Evolutionary conservation across 768 basidiomycete species (phyloP), one percentile per base, ranked within the genome.

Genomic region (Pseudohyphozyma bogoriensis): DNA sequence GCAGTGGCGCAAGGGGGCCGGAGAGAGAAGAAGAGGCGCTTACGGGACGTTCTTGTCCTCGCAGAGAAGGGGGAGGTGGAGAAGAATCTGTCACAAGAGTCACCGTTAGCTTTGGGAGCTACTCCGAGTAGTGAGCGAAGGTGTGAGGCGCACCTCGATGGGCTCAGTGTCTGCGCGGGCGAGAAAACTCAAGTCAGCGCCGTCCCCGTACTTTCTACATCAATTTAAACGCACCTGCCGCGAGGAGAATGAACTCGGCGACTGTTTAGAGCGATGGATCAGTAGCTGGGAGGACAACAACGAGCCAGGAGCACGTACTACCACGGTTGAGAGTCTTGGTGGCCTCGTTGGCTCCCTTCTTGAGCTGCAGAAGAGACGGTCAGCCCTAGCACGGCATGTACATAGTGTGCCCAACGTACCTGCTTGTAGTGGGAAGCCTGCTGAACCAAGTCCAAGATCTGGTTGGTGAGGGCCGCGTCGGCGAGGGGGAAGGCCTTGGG

Each of bases 331-430:
- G 63, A 50, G 62, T 67, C 62, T 99, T 99, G 67, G 95, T 99
- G 47, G 92, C 87, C 82, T 99, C 95, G 76, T 99, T 99, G 45
- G 95, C 95, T 63, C 95, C 93, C 78, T 96, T 96, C 78, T 96
- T 97, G 51, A 67, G 61, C 59, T 66, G 54, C 37, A 9, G 3
- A 26, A 40, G 26, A 54, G 35, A 40, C 36, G 18, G 33, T 51
- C 1, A n/a, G 50, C 50, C 49, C 49, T 32, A 10, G 32, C 10
- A 15, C 16, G 32, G 9, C 20, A 33, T 18, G n/a, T 18, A n/a
- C 16, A 9, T 22, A 32, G 13, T 35, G n/a, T 22, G 32, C 12
- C 22, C 50, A 35, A 32, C 56, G 50, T 13, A 65, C 58, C 75
- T 96, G 92, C 77, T 96, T 96, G 79, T 93, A 95, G 75, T 91